These are phyloP conservation scores for Kalaharituber pfeilii DNA, from an alignment of 2,329 filamentous ascomycete species.

Conservation along the genomic window DNA sequence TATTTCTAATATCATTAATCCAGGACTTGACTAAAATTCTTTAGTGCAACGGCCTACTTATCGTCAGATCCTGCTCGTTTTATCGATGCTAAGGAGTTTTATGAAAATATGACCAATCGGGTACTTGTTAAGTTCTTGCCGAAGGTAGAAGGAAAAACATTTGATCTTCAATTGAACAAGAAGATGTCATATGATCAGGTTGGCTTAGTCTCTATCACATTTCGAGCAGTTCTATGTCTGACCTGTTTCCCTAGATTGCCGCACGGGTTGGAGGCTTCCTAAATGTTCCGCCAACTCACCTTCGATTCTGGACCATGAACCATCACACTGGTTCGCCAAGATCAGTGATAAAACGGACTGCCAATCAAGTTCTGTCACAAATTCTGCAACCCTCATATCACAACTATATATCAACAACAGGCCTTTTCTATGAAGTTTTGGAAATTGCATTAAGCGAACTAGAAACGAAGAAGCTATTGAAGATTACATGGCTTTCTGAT, in stretches of 20 bases:
- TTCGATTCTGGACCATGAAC: constrained; percentile 82
- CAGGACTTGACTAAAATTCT: not conserved
- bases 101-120: constrained; percentile 81
- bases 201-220: constrained; percentile 1
- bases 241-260: constrained; percentile 35
- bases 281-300: constrained; percentile 61
- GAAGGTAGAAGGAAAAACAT: constrained; percentile 36
- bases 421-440: constrained; percentile 78
- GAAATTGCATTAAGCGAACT: constrained; percentile 88
- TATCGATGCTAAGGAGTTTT: constrained; percentile 62
- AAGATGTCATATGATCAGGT: constrained; percentile 74
- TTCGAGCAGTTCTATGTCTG: not conserved
- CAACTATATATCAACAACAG: constrained; percentile 55
- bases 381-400: constrained; percentile 64
- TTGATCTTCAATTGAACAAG: constrained; percentile 62
- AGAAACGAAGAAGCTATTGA: constrained; percentile 78
- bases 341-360: constrained; percentile 52
- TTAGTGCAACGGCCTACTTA: not conserved
- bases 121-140: constrained; percentile 63
- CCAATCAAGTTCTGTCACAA: constrained; percentile 50
- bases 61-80: not conserved
- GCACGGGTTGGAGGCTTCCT: constrained; percentile 67
- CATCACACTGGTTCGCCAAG: constrained; percentile 60
- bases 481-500: constrained; percentile 69
- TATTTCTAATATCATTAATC: constrained; percentile 3